phyloP scores from a whole-genome alignment of 768 basidiomycete genomes.

The Rhizopogon vulgaris region DNA sequence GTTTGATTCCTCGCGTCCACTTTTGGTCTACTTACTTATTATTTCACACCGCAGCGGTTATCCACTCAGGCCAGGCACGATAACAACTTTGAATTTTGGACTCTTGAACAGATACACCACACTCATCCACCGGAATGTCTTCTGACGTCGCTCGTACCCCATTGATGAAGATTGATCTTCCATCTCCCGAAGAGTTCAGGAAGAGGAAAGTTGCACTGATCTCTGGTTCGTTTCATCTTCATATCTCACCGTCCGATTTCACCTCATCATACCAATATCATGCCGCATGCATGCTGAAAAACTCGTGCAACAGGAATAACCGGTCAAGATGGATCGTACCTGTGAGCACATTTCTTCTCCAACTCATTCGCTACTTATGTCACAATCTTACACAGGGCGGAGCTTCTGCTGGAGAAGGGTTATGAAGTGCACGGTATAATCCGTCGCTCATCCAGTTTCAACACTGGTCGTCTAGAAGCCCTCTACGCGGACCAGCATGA shows the following conservation, averaged over 20 bases:
- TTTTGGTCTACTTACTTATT: too few relatives aligned
- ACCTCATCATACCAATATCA: background rate
- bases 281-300: background rate
- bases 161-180: slow-evolving; percentile 52
- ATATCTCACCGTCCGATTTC: background rate
- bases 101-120: background rate
- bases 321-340: slow-evolving; percentile 93
- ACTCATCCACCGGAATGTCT: background rate
- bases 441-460: slow-evolving; percentile 96
- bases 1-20: too few relatives aligned
- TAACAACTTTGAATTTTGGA: too few relatives aligned
- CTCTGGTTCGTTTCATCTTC: slow-evolving; percentile 51
- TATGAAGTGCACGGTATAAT: slow-evolving; percentile 96
- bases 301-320: slow-evolving; percentile 65
- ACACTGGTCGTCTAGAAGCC: slow-evolving; percentile 91
- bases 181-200: slow-evolving; percentile 74
- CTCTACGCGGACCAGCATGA: slow-evolving; percentile 92
- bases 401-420: slow-evolving; percentile 79
- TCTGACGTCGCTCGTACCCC: slow-evolving; percentile 3
- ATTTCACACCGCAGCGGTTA: too few relatives aligned
- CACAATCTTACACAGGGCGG: slow-evolving; percentile 46
- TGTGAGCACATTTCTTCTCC: slow-evolving; percentile 42
- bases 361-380: background rate
- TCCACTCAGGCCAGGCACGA: too few relatives aligned
- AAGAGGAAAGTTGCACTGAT: slow-evolving; percentile 93